Conservation (phyloP, 805 yeast genomes). For the Yarrowia deformans region DNA sequence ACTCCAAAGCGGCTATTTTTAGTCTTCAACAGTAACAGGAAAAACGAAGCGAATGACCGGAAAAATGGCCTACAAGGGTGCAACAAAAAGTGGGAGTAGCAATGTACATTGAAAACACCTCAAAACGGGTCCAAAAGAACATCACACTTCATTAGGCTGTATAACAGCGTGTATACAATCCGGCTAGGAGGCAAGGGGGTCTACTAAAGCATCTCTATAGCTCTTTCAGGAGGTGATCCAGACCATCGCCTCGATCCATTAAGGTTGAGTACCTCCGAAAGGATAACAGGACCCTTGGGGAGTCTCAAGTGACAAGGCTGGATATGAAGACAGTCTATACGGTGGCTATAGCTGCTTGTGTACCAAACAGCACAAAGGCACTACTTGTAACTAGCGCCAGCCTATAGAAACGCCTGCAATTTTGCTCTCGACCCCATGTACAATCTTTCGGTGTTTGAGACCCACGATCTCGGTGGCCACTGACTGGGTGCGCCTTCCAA, state of each 20-base stretch:
- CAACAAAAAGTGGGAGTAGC: not conserved
- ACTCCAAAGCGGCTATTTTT: not conserved
- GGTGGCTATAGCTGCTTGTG: too few relatives aligned
- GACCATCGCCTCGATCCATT: not conserved
- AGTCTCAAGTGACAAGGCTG: not conserved
- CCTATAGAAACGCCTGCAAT: too few relatives aligned
- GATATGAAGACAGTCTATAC: not conserved
- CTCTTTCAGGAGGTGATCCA: not conserved
- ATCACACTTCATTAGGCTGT: too few relatives aligned
- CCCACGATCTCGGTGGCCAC: not conserved
- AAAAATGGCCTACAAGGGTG: slow-evolving; percentile 10
- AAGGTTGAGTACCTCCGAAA: slow-evolving; percentile 18
- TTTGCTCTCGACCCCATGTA: too few relatives aligned
- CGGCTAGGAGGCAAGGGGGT: too few relatives aligned
- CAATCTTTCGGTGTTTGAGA: not conserved
- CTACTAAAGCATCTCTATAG: too few relatives aligned
- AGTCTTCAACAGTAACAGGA: not conserved
- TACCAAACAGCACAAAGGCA: not conserved
- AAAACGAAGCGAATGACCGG: slow-evolving; percentile 16
- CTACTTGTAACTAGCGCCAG: not conserved
- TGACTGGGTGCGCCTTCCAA: slow-evolving; percentile 22
- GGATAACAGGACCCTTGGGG: slow-evolving; percentile 8
- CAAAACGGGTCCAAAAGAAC: too few relatives aligned
- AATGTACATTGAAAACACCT: not conserved
- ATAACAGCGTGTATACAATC: too few relatives aligned